phyloP scores from a whole-genome alignment of 108 stramenopile genomes.

The Nannochloropsis gaditana region DNA sequence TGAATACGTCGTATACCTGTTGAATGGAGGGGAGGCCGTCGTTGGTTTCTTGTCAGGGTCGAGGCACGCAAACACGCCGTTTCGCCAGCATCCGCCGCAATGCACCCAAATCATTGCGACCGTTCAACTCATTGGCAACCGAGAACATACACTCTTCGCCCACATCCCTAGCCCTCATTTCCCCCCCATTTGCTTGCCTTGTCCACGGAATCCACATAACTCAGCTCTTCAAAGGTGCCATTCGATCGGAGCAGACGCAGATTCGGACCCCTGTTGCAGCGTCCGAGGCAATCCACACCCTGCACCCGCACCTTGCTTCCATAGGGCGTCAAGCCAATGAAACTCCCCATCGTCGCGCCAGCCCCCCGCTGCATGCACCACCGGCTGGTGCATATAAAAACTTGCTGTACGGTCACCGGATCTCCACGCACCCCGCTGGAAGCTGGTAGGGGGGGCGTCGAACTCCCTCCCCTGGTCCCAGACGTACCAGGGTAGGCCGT shows the following conservation, averaged over 20 bases:
- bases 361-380: slow-evolving; percentile 52
- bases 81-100: no score
- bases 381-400: slow-evolving; percentile 53
- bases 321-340: slow-evolving; percentile 49
- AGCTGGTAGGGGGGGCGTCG: no score
- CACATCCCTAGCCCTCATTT: neutral
- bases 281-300: slow-evolving; percentile 52
- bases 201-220: slow-evolving; percentile 37
- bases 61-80: no score
- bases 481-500: no score
- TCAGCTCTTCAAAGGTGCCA: slow-evolving; percentile 48
- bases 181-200: neutral
- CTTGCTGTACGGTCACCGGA: slow-evolving; percentile 25
- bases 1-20: slow-evolving; percentile 48
- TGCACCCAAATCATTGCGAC: no score
- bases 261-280: slow-evolving; percentile 48
- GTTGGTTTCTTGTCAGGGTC: neutral
- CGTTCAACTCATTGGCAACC: slow-evolving; percentile 6
- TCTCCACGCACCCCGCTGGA: no score
- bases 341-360: slow-evolving; percentile 44
- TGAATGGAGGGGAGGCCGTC: neutral
- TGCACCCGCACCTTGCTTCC: slow-evolving; percentile 45
- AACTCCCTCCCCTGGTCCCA: no score
- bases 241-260: slow-evolving; percentile 39
- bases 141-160: neutral